Evolutionary conservation across 73 alveolate species (phyloP).

Genomic region (Paraurostyla sp.): DNA sequence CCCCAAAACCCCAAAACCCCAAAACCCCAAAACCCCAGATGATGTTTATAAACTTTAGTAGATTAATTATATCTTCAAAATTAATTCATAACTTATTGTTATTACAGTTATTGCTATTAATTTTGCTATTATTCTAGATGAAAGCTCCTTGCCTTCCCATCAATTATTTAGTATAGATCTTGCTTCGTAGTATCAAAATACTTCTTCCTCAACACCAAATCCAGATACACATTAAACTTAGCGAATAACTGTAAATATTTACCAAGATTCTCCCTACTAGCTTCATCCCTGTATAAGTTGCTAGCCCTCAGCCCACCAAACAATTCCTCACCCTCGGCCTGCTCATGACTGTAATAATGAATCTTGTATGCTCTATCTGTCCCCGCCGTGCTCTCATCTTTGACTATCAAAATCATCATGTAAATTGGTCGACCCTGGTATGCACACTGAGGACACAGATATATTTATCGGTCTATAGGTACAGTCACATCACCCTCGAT

Average conservation of each 20-base stretch:
- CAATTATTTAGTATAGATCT: slow-evolving; percentile 4
- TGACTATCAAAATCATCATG: slow-evolving; percentile 15
- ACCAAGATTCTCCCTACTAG: slow-evolving; percentile 20
- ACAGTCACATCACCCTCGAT: background rate
- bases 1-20: too few species aligned
- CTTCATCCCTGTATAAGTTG: slow-evolving; percentile 34
- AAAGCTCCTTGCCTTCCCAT: slow-evolving; percentile 11
- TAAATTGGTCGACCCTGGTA: slow-evolving; percentile 22
- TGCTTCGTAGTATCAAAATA: background rate
- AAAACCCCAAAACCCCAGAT: too few species aligned
- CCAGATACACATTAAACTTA: slow-evolving; percentile 19
- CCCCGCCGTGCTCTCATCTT: slow-evolving; percentile 35
- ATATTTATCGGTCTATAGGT: background rate
- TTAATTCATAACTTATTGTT: background rate
- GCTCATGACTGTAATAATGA: slow-evolving; percentile 19
- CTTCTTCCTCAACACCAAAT: slow-evolving; percentile 6
- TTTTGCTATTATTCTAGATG: background rate
- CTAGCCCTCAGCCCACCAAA: slow-evolving; percentile 32
- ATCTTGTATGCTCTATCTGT: slow-evolving; percentile 4
- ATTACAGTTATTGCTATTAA: background rate
- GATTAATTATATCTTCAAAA: background rate
- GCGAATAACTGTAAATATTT: slow-evolving; percentile 21
- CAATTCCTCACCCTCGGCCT: slow-evolving; percentile 19
- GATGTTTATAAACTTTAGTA: too few species aligned
- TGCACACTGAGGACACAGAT: slow-evolving; percentile 8